Base-by-base conservation (phyloP, 805 yeast species). In the Wickerhamiella hasegawae region DNA sequence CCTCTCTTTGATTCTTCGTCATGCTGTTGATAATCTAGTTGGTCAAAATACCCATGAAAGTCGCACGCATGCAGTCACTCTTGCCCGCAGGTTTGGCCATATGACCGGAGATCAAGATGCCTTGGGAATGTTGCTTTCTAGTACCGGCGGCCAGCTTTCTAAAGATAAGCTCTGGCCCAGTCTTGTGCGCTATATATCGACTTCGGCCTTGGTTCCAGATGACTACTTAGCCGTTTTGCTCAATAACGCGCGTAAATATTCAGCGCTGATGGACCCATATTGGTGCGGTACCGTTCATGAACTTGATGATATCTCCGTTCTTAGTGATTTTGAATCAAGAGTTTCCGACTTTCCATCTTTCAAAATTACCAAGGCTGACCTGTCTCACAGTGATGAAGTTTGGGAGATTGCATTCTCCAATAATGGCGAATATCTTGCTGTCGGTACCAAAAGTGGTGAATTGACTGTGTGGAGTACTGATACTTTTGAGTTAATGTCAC, bases 391-490 rank as follows among this genome's bases (percentile, higher is more conserved):
- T 5, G 72, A 76, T 48, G 94, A 85, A 52, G 87, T 82, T 10
- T 85, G 96, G 96, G 77, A 65, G 49, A 64, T 78, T 11, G 69
- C 69, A 38, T 84, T 81, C 49, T 76, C 90, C 4, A 79, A 83
- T 31, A 67, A 69, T 55, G 95, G 95, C 3, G 66, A 64, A 41
- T 73, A 62, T 43, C 58, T 85, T 27, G 92, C 82, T n/a, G 77
- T 75, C 2, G 49, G 57, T 3, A 60, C 73, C 30, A 26, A 29
- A 11, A 16, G 24, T 15, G 40, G 47, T 53, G 32, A 18, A 9
- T 14, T 40, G 5, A 28, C 20, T 8, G 16, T 40, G 3, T 40
- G 35, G 35, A 19, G 18, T 4, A n/a, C 9, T 2, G 32, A 16
- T 4, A 11, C 12, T 5, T 39, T 40, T 21, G 27, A 34, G 14